A percentile compares a stretch with the other conserved stretches of the same genome.
These are phyloP conservation scores for Acmispon strigosus DNA, from an alignment of 306 rosid genomes.

Conservation along the genomic window DNA sequence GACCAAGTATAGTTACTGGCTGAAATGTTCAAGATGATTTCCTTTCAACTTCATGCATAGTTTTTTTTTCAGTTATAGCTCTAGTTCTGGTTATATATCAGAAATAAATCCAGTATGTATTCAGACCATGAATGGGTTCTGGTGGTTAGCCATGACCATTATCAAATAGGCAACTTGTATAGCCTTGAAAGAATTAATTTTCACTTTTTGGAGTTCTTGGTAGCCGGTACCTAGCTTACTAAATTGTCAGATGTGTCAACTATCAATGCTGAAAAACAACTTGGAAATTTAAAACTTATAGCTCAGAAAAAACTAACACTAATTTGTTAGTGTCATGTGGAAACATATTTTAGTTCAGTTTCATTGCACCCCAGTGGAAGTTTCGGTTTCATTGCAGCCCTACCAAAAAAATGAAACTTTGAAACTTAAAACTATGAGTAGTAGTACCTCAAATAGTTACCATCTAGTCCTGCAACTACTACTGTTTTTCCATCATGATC, in stretches of 20 bases:
- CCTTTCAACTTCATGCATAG: neutral
- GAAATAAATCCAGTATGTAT: neutral
- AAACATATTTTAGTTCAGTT: too few relatives aligned
- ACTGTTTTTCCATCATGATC: constrained; percentile 84
- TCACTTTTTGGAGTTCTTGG: neutral
- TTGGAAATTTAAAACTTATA: neutral
- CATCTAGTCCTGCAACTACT: constrained; percentile 84
- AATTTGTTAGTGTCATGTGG: neutral
- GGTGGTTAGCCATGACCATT: neutral
- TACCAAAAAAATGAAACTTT: neutral
- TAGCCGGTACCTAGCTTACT: neutral
- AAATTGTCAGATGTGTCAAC: neutral
- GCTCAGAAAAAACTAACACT: neutral
- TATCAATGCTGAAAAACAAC: neutral
- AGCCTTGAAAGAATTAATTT: neutral
- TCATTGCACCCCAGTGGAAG: too few relatives aligned
- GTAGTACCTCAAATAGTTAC: constrained; percentile 71
- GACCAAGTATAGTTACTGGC: neutral
- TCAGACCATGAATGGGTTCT: neutral
- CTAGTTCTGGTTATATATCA: neutral
- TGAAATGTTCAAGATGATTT: neutral
- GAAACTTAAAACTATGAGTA: neutral
- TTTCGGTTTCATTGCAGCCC: neutral
- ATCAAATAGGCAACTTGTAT: neutral
- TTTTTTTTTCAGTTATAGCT: neutral